phyloP scores from a whole-genome alignment of 208 protist genomes.

The Entamoeba moshkovskii region DNA sequence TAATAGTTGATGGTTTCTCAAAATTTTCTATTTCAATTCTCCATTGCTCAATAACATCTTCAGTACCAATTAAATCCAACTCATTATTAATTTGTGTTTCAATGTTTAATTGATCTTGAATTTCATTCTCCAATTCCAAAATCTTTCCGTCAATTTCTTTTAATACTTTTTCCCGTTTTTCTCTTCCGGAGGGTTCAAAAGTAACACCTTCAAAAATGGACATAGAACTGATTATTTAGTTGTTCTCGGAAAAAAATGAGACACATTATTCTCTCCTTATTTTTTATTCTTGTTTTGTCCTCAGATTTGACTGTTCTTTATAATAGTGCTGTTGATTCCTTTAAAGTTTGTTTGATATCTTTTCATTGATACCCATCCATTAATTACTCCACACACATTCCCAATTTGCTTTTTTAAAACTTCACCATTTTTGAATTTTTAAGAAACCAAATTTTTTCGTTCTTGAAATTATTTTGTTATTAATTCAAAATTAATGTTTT shows the following conservation, averaged over 20 bases:
- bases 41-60: neutral
- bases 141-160: neutral
- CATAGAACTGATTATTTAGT: neutral
- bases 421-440: too few species aligned
- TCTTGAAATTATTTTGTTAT: neutral
- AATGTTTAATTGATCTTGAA: neutral
- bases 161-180: neutral
- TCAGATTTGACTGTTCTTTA: neutral
- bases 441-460: too few species aligned
- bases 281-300: neutral
- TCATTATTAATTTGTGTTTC: neutral
- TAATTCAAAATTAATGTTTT: neutral
- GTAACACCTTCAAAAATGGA: neutral
- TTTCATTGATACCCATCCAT: too few species aligned
- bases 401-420: too few species aligned
- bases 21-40: neutral
- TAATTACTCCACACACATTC: too few species aligned
- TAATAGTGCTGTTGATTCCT: neutral
- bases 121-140: neutral
- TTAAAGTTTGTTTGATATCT: slow-evolving; percentile 1
- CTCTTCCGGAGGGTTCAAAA: neutral
- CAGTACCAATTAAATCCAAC: neutral
- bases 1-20: neutral
- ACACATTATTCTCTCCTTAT: neutral
- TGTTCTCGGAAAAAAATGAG: neutral